These are phyloP conservation scores for Orbilia ellipsospora DNA, from an alignment of 2,329 filamentous ascomycete genomes.

Conservation along the genomic window DNA sequence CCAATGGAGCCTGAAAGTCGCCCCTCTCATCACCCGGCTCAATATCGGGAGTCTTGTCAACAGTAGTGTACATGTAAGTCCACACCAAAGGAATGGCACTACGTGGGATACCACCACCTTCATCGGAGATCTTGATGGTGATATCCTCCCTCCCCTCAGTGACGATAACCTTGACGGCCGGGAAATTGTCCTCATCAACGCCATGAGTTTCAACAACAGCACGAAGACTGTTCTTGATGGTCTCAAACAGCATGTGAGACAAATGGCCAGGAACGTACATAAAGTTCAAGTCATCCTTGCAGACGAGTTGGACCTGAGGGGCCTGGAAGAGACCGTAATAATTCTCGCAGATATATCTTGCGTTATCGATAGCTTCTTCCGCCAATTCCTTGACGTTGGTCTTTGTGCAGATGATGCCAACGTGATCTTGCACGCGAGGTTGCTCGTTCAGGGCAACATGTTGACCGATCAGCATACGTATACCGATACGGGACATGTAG, in stretches of 20 bases:
- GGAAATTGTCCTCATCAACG: constrained; percentile 87
- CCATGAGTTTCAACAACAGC: constrained; percentile 96
- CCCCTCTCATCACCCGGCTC: constrained; percentile 99
- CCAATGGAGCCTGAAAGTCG: constrained; percentile 99
- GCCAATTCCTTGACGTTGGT: constrained; percentile 96
- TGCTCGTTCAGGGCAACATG: constrained; percentile 96
- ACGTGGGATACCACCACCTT: constrained; percentile 93
- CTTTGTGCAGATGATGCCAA: constrained; percentile 98
- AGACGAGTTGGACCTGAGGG: constrained; percentile 95
- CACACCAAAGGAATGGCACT: constrained; percentile 96
- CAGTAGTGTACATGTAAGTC: constrained; percentile 99
- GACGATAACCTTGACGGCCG: constrained; percentile 95
- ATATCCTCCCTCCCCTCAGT: constrained; percentile 98
- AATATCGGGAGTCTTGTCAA: constrained; percentile 91
- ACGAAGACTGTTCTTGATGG: constrained; percentile 95
- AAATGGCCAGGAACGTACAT: constrained; percentile 99
- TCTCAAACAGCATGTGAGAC: constrained; percentile 99
- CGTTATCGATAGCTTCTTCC: constrained; percentile 97
- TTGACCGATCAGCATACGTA: constrained; percentile 98
- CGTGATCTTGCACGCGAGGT: constrained; percentile 89
- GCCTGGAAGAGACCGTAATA: constrained; percentile 98
- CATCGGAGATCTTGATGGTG: constrained; percentile 97
- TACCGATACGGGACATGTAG: constrained; percentile 99
- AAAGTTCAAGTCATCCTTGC: constrained; percentile 92
- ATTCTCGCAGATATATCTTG: constrained; percentile 98